Evolutionary conservation across 129 eudicot genomes (phyloP), one percentile per base, ranked within the genome.

Genomic region (Calendula officinalis): DNA sequence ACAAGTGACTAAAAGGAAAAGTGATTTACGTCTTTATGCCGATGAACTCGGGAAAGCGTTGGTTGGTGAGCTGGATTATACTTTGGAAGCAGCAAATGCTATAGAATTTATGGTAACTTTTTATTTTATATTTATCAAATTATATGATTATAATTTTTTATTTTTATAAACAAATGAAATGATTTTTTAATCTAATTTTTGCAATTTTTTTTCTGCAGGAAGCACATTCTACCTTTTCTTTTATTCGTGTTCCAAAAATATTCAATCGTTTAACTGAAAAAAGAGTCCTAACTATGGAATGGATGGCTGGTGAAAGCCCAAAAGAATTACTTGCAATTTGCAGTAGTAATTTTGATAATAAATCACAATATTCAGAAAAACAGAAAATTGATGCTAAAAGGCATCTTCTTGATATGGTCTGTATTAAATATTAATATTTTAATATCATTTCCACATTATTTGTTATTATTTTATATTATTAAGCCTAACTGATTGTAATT

Each of bases 31-130:
- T 32, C 78, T 83, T 43, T 94, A 94, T 85, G 99, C 97, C 71
- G 99, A 94, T 82, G 99, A 94, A 72, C 86, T 94, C 14, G 99
- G 99, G 53, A 88, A 82, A 84, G 99, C 97, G 42, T 78, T 94
- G 37, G 87, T 89, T 46, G 99, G 99, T 59, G 99, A 94, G 81
- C 80, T 94, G 74, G 95, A 94, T 70, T 94, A 94, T 78, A 88
- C 78, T 35, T 77, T 82, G 72, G 99, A 94, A 77, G 99, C 99
- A 60, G 90, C 84, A 67, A 94, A 89, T 83, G 95, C 99, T 60
- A 63, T 51, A 33, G 84, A 83, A 51, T 89, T 94, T 62, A 71
- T 46, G 99, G 99, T 94, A 88, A 7, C 11, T 9, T 48, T 52
- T 14, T 55, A 55, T 15, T 40, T 37, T 55, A 55, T 15, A 33